Percentiles rank a stretch among this genome's conserved stretches.
These are phyloP conservation scores for Xylariales sp. DNA, from an alignment of 2,329 filamentous ascomycete genomes.

Conservation along the genomic window DNA sequence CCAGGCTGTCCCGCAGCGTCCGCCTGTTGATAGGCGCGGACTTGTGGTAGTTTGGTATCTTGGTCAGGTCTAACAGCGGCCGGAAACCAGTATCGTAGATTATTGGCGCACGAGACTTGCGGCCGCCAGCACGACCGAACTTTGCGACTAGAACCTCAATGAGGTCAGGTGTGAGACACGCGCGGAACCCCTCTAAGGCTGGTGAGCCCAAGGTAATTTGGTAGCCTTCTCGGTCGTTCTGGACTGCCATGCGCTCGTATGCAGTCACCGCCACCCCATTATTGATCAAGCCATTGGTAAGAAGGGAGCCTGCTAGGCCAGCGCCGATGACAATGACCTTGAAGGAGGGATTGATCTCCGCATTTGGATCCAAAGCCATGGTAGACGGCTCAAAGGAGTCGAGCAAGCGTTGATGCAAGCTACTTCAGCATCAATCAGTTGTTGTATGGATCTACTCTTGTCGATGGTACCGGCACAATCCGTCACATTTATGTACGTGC, in stretches of 20 bases:
- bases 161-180: conserved; percentile 10
- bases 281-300: conserved; percentile 15
- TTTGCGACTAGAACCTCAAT: background rate
- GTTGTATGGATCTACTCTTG: too few species aligned
- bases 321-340: conserved; percentile 16
- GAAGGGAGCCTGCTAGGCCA: conserved; percentile 14
- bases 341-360: too few species aligned
- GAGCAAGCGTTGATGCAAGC: too few species aligned
- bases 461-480: too few species aligned
- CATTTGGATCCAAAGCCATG: too few species aligned
- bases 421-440: too few species aligned
- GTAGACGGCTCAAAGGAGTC: too few species aligned
- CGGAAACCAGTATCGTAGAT: conserved; percentile 8
- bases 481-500: too few species aligned
- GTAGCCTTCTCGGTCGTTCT: conserved; percentile 12
- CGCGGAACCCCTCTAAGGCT: conserved; percentile 13
- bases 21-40: conserved; percentile 14
- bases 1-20: conserved; percentile 11
- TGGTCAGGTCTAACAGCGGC: conserved; percentile 10
- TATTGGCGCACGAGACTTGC: conserved; percentile 8
- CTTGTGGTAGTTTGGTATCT: conserved; percentile 12
- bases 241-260: conserved; percentile 11
- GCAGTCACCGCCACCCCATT: conserved; percentile 9
- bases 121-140: too few species aligned
- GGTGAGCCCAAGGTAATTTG: conserved; percentile 15